Evolutionary conservation across 306 rosid genomes (phyloP).

Genomic region (Corylus americana): DNA sequence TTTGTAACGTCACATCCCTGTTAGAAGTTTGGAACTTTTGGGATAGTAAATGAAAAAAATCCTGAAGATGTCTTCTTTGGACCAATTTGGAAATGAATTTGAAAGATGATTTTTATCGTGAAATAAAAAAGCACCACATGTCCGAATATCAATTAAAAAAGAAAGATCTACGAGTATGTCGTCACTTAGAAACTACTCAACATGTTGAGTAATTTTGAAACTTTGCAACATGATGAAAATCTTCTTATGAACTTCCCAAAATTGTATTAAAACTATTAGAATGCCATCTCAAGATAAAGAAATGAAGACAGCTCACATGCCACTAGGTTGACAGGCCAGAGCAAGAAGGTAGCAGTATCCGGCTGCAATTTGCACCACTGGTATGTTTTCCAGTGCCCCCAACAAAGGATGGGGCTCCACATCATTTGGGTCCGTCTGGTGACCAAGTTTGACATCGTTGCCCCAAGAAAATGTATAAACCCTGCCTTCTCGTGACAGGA

Average conservation of each 20-base stretch:
- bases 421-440: constrained; percentile 76
- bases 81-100: not conserved
- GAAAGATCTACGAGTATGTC: not conserved
- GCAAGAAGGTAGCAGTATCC: constrained; percentile 98
- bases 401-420: constrained; percentile 69
- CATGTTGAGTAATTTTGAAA: not conserved
- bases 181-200: not conserved
- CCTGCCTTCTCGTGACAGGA: constrained; percentile 87
- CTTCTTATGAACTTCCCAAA: not conserved
- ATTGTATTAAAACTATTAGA: not conserved
- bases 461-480: constrained; percentile 98
- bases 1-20: not conserved
- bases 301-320: constrained; percentile 68
- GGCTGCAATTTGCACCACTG: constrained; percentile 96
- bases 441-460: constrained; percentile 73
- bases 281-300: constrained; percentile 12
- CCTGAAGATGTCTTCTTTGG: not conserved
- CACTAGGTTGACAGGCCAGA: constrained; percentile 85
- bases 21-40: not conserved
- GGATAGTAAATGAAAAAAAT: not conserved
- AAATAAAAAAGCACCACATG: not conserved
- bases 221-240: not conserved
- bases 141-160: not conserved
- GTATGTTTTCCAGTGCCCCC: constrained; percentile 82
- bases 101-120: not conserved